Conservation (phyloP, 768 basidiomycete species). For the Termitomyces sp. region DNA sequence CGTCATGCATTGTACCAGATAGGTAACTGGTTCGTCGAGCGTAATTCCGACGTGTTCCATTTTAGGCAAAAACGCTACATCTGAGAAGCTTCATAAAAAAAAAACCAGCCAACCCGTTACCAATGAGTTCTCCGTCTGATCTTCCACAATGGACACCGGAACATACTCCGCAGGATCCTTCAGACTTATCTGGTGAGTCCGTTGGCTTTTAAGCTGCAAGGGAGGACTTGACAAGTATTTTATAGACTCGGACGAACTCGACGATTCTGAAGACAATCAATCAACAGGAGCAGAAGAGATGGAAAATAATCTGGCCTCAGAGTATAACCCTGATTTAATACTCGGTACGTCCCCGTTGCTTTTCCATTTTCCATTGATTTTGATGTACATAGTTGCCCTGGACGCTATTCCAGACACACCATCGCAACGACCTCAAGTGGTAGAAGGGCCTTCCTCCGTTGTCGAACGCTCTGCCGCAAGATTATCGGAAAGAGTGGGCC, state of each 20-base stretch:
- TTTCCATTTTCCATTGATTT: neutral
- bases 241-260: neutral
- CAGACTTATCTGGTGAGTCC: neutral
- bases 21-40: too few relatives aligned
- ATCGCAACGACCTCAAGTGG: neutral
- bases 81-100: too few relatives aligned
- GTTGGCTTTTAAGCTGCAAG: neutral
- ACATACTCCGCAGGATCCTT: neutral
- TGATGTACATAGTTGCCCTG: neutral
- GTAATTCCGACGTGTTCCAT: too few relatives aligned
- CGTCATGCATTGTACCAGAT: too few relatives aligned
- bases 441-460: neutral
- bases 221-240: neutral
- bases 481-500: neutral
- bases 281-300: neutral
- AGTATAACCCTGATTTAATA: neutral
- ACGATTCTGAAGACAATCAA: neutral
- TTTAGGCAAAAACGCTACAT: too few relatives aligned
- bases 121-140: neutral
- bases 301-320: neutral
- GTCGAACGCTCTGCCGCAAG: neutral
- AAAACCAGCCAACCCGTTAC: too few relatives aligned
- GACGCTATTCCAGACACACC: neutral
- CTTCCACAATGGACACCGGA: neutral
- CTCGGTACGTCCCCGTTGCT: neutral